Evolutionary conservation across 2,329 filamentous ascomycete genomes (phyloP).

Genomic region (Calonectria pseudoreteaudii): DNA sequence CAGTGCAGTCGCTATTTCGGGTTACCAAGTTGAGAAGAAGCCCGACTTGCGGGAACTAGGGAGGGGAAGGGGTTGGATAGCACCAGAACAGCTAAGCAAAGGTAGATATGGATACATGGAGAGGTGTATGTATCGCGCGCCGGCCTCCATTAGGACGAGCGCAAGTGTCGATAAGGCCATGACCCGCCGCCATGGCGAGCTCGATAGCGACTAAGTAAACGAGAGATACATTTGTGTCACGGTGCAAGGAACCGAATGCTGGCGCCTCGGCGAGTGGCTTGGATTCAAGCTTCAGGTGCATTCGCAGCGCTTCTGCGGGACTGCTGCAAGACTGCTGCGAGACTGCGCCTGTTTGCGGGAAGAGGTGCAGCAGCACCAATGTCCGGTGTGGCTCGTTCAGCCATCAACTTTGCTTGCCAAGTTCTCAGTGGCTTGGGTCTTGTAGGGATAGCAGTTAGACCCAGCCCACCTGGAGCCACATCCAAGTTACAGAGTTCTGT

Average conservation of each 20-base stretch:
- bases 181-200: constrained; percentile 5
- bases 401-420: background rate
- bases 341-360: constrained; percentile 19
- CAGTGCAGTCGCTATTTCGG: constrained; percentile 12
- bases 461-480: constrained; percentile 28
- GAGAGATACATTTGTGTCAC: background rate
- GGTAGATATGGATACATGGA: constrained; percentile 12
- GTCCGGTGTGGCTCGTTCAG: constrained; percentile 12
- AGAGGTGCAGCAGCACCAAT: constrained; percentile 13
- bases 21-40: background rate
- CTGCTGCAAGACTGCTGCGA: constrained; percentile 19
- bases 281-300: constrained; percentile 16
- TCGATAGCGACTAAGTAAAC: background rate
- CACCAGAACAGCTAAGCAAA: constrained; percentile 13
- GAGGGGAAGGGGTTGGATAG: background rate
- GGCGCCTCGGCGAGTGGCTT: constrained; percentile 19
- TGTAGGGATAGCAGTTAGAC: constrained; percentile 13
- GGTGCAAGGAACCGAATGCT: background rate
- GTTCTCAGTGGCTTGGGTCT: constrained; percentile 1
- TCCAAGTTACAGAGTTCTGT: constrained; percentile 1
- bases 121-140: constrained; percentile 8
- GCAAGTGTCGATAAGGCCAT: constrained; percentile 14
- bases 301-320: constrained; percentile 10
- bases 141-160: background rate
- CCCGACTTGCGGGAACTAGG: constrained; percentile 13